Evolutionary conservation across 805 yeast genomes (phyloP).

Genomic region (Starmerella apicola): DNA sequence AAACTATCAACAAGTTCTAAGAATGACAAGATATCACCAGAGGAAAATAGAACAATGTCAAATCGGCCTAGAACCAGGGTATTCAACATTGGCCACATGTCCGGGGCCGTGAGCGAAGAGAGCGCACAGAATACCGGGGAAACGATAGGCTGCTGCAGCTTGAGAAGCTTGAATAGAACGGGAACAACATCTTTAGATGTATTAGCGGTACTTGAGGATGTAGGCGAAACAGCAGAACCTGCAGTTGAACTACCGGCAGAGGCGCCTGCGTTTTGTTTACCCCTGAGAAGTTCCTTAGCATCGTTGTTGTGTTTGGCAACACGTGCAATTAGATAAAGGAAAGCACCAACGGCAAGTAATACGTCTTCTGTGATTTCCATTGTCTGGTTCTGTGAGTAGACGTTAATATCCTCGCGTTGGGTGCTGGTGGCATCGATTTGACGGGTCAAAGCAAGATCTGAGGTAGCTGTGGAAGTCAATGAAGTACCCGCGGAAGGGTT

Average conservation of each 20-base stretch:
- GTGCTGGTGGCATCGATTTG: background rate
- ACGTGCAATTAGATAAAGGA: constrained; percentile 50
- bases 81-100: constrained; percentile 15
- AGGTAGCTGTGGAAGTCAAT: background rate
- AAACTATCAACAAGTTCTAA: constrained; percentile 30
- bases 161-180: constrained; percentile 35
- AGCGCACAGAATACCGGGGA: constrained; percentile 50
- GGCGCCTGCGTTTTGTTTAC: background rate
- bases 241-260: too few relatives aligned
- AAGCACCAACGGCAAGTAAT: constrained; percentile 57
- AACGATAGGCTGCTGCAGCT: constrained; percentile 36
- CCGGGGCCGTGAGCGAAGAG: constrained; percentile 21
- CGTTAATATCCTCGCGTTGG: background rate
- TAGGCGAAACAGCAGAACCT: too few relatives aligned
- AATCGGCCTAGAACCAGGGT: constrained; percentile 26
- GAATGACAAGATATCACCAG: constrained; percentile 52
- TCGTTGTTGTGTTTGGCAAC: constrained; percentile 35
- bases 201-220: background rate
- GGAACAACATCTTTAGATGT: constrained; percentile 22
- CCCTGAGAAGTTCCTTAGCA: constrained; percentile 17
- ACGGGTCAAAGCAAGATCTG: background rate
- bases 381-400: background rate
- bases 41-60: constrained; percentile 36
- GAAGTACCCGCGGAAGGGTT: background rate
- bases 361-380: constrained; percentile 46